These are phyloP conservation scores for Sarocladiaceae sp. DNA, from an alignment of 2,329 filamentous ascomycete genomes.

Conservation along the genomic window DNA sequence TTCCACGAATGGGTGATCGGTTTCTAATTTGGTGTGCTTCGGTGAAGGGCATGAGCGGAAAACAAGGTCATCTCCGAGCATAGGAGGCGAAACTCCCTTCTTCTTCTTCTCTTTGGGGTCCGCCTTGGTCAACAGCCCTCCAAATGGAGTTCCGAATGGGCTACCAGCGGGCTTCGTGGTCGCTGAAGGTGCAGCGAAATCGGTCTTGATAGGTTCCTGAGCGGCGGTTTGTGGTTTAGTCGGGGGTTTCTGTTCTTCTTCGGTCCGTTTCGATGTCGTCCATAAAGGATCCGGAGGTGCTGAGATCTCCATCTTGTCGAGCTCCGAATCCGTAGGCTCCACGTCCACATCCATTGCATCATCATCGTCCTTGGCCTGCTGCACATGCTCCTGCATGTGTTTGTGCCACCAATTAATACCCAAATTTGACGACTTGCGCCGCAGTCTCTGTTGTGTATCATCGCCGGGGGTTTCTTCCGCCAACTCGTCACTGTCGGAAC, in stretches of 20 bases:
- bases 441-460: constrained; percentile 21
- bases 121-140: constrained; percentile 31
- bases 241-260: constrained; percentile 19
- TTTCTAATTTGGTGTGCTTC: constrained; percentile 78
- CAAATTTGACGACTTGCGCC: constrained; percentile 59
- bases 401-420: constrained; percentile 70
- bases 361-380: constrained; percentile 41
- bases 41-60: constrained; percentile 83
- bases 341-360: constrained; percentile 21
- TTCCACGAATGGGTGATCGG: constrained; percentile 60
- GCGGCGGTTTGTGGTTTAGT: neutral
- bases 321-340: constrained; percentile 32
- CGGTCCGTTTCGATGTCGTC: constrained; percentile 30
- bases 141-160: constrained; percentile 41
- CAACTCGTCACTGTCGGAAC: constrained; percentile 53
- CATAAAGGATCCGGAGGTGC: constrained; percentile 36
- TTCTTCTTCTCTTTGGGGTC: constrained; percentile 41
- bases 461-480: constrained; percentile 20
- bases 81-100: constrained; percentile 66
- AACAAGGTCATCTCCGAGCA: constrained; percentile 77
- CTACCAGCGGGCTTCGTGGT: constrained; percentile 13
- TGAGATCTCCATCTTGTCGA: constrained; percentile 38
- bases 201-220: neutral
- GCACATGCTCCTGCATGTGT: constrained; percentile 75
- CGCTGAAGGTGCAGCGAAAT: neutral